Conservation (phyloP, 2,329 filamentous ascomycete species). For the Hypoxylon sp. region DNA sequence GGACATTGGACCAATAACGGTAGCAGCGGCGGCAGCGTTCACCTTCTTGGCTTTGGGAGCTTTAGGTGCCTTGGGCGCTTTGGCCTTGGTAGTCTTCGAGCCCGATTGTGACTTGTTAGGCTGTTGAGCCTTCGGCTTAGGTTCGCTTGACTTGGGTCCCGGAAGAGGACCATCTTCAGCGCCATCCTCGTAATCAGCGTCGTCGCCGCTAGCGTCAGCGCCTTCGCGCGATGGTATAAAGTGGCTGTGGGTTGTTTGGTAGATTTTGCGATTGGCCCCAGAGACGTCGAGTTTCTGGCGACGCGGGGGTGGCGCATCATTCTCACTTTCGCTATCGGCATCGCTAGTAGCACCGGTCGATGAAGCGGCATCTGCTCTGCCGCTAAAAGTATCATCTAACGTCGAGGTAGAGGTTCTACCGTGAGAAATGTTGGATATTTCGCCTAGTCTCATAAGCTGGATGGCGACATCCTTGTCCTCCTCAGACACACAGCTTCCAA, state of each 20-base stretch:
- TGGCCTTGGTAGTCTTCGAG: conserved; percentile 57
- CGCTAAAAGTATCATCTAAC: conserved; percentile 91
- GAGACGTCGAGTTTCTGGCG: conserved; percentile 63
- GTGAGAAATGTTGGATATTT: conserved; percentile 92
- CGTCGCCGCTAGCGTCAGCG: conserved; percentile 64
- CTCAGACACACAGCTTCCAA: conserved; percentile 95
- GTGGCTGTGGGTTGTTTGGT: conserved; percentile 61
- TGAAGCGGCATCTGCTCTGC: conserved; percentile 83
- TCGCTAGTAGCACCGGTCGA: conserved; percentile 88
- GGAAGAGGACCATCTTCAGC: conserved; percentile 50
- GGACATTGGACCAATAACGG: conserved; percentile 62
- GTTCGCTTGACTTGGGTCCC: conserved; percentile 53
- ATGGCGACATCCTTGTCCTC: conserved; percentile 93
- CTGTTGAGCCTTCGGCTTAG: conserved; percentile 54
- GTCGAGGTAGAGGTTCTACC: conserved; percentile 94
- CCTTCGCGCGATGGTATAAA: conserved; percentile 55
- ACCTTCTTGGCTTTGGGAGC: conserved; percentile 65
- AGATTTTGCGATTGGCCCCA: conserved; percentile 56
- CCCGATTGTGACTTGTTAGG: conserved; percentile 46
- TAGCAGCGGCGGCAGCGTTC: conserved; percentile 48
- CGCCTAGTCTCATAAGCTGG: conserved; percentile 94
- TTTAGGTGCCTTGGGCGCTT: conserved; percentile 49
- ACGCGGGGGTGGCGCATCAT: conserved; percentile 66
- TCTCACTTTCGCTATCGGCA: conserved; percentile 72
- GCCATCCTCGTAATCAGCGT: conserved; percentile 61